Base-by-base conservation (phyloP, 257 asterid genomes). In the Nicotiana knightiana region DNA sequence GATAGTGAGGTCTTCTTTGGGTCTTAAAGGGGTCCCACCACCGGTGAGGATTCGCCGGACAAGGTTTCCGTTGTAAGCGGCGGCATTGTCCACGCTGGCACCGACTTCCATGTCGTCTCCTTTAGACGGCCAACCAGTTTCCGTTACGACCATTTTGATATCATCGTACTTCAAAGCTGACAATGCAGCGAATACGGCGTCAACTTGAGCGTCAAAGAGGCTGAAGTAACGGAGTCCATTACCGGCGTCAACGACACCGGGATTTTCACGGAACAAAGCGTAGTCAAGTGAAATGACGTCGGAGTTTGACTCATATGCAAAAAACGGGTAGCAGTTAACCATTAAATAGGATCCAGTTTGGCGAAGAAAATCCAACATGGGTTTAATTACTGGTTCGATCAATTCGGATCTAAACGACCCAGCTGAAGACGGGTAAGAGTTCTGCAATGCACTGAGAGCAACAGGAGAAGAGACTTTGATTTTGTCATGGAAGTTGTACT, bases 81-180 rank as follows among this genome's bases (percentile, higher is more conserved):
- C 97, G 61, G 98, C 97, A 68, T 96, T 94, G 1, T 88, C 89
- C 1, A 89, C 58, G 13, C 88, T 85, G 1, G 99, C 98, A 4
- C 99, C 99, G 81, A 87, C 15, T 79, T 96, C 99, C n/a, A 75
- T 89, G 3, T 82, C 46, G 67, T 96, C 99, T 0, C 99, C 99
- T 81, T 91, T 93, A 0, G 99, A 96, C 13, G 99, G 99, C 98
- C 99, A 96, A 13, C 99, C 99, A 26, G 97, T 96, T 59, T 96
- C 98, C 15, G 93, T 78, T 3, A 96, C 93, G 6, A 83, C 89
- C 9, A 93, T 59, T 1, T 87, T 87, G 0, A 94, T 83, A 84
- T 93, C 97, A 81, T 91, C 86, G 90, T 89, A 94, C 37, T 89
- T 89, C 51, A 94, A 67, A 5, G 93, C 92, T 9, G 91, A 87